phyloP scores from a whole-genome alignment of 805 yeast genomes.

The Candida succiphila region DNA sequence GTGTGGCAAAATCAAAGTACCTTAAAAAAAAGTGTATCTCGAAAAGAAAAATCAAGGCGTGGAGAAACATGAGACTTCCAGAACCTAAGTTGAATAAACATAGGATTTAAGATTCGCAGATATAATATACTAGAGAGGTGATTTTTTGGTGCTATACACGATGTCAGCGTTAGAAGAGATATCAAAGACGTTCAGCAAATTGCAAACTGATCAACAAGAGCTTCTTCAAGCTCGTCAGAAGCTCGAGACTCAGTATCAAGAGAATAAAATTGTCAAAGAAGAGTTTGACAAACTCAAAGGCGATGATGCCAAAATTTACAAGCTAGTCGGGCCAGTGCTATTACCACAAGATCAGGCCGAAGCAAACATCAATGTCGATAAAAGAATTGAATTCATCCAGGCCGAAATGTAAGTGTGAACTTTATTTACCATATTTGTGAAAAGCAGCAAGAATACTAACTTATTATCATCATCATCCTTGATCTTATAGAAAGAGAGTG shows the following conservation, averaged over 20 bases:
- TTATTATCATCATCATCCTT: background rate
- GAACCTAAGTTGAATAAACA: no score
- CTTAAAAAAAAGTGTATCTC: no score
- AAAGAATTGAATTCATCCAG: conserved; percentile 81
- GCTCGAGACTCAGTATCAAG: conserved; percentile 90
- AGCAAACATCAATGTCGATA: conserved; percentile 75
- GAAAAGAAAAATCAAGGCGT: no score
- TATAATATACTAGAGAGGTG: no score
- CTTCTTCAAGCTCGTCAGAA: conserved; percentile 68
- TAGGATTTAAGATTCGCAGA: no score
- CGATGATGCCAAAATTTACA: conserved; percentile 70
- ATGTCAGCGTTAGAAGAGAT: conserved; percentile 10
- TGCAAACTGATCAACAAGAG: conserved; percentile 28
- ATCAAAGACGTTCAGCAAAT: conserved; percentile 13
- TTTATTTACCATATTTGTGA: no score
- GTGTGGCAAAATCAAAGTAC: no score
- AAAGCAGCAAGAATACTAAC: no score
- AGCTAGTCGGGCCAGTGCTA: conserved; percentile 85
- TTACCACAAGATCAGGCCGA: conserved; percentile 82
- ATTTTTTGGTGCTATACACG: conserved; percentile 4
- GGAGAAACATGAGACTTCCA: no score
- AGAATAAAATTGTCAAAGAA: conserved; percentile 77
- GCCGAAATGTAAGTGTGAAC: conserved; percentile 48
- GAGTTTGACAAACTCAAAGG: conserved; percentile 57
- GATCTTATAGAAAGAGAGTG: conserved; percentile 35